A percentile compares a stretch with the other conserved stretches of the same genome.
phyloP scores from a whole-genome alignment of 176 grass and related monocot species.

The Oryza nivara region DNA sequence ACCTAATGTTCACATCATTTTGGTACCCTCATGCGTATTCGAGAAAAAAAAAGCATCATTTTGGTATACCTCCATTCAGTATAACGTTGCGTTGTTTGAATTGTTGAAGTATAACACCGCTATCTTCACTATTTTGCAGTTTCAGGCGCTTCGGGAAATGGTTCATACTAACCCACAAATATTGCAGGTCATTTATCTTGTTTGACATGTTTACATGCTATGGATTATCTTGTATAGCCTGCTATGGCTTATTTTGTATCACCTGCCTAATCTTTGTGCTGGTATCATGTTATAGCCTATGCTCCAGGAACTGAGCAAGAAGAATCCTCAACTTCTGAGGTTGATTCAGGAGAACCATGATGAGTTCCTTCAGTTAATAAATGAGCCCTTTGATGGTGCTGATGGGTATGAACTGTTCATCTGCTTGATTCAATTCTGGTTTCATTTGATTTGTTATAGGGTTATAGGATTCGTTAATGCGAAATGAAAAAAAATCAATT shows the following conservation, averaged over 20 bases:
- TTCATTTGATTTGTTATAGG: neutral
- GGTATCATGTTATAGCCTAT: slow-evolving; percentile 73
- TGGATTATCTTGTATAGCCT: slow-evolving; percentile 13
- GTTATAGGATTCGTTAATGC: neutral
- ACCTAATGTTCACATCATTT: neutral
- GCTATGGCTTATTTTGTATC: slow-evolving; percentile 12
- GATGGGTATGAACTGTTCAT: slow-evolving; percentile 61
- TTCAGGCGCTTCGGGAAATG: slow-evolving; percentile 87
- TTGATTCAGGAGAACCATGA: slow-evolving; percentile 90
- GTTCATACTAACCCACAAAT: slow-evolving; percentile 97
- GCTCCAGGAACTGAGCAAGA: slow-evolving; percentile 91
- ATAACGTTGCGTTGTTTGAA: neutral
- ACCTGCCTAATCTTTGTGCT: slow-evolving; percentile 26
- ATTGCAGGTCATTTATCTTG: slow-evolving; percentile 62
- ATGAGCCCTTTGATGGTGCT: slow-evolving; percentile 73
- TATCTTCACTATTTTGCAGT: slow-evolving; percentile 62
- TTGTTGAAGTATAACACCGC: slow-evolving; percentile 27
- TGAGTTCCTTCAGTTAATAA: slow-evolving; percentile 92
- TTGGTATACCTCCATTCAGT: neutral
- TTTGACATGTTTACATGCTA: slow-evolving; percentile 24
- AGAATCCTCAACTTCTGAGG: slow-evolving; percentile 90
- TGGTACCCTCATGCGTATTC: neutral
- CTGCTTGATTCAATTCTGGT: neutral
- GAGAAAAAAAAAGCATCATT: neutral
- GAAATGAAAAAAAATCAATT: neutral